These are phyloP conservation scores for Dicorynia guianensis DNA, from an alignment of 306 rosid species.

Conservation along the genomic window DNA sequence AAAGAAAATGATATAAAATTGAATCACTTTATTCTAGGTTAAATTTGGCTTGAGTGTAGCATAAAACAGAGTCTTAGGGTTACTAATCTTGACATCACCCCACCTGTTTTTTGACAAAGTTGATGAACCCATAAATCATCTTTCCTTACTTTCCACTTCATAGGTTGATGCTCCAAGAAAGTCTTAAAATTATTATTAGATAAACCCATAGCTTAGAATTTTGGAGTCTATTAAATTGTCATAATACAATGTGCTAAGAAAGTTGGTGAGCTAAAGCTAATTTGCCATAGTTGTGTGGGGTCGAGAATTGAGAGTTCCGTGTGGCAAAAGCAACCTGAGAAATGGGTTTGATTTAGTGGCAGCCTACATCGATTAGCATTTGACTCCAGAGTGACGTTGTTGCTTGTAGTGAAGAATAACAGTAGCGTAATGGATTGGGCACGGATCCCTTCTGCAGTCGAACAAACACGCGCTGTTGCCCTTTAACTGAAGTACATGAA, in stretches of 20 bases:
- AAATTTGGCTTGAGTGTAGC: too few relatives aligned
- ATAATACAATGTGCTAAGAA: not conserved
- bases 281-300: not conserved
- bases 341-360: not conserved
- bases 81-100: too few relatives aligned
- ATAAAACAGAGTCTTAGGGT: too few relatives aligned
- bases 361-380: not conserved
- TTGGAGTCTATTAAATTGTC: not conserved
- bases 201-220: too few relatives aligned
- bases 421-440: conserved; percentile 38
- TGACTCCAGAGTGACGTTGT: conserved; percentile 36
- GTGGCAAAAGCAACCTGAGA: conserved; percentile 14
- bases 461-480: not conserved
- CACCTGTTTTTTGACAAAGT: too few relatives aligned
- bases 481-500: conserved; percentile 24
- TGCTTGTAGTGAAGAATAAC: conserved; percentile 53
- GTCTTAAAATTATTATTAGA: too few relatives aligned
- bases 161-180: too few relatives aligned
- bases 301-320: not conserved
- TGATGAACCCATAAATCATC: too few relatives aligned
- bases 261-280: conserved; percentile 1
- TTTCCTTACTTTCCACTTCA: too few relatives aligned
- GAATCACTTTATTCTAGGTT: too few relatives aligned
- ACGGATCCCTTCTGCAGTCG: not conserved
- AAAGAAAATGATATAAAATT: too few relatives aligned